Evolutionary conservation across 208 protist genomes (phyloP), one percentile per base, ranked within the genome.

Genomic region (Leishmania martiniquensis): DNA sequence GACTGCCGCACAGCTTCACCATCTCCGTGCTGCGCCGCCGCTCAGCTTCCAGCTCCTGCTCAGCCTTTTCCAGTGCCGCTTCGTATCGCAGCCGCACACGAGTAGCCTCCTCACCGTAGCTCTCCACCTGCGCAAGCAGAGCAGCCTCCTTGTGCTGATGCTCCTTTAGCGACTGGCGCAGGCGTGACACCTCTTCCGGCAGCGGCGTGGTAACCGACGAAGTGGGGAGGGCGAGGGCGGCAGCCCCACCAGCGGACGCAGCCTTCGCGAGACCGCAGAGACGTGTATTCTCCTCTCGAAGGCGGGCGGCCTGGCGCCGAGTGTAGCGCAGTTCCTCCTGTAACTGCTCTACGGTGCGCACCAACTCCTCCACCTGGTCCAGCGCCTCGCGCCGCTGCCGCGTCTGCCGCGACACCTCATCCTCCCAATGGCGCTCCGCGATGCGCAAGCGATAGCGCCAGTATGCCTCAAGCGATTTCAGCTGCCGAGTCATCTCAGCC

Each of bases 1-100:
- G 88, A 65, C 79, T 78, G 73, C 87, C 78, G 70, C 91, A 93
- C 29, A 93, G 84, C 75, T 85, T 79, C 72, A 93, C 92, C 72
- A 94, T 66, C 63, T 93, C 86, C 54, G 82, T 81, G 71, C 80
- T 84, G 55, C 87, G 78, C 25, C 72, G 69, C 20, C 88, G 83
- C 83, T 95, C 91, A 49, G 55, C 67, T 17, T 77, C 88, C 22
- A 93, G 60, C 73, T 90, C 85, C 22, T 81, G 81, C 79, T 77
- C 80, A 10, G 84, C 72, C 49, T 72, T 39, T 54, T 81, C 75
- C 12, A 91, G 44, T 44, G 85, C 71, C 37, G 62, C 62, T 67
- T 90, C 87, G 17, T 77, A 75, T 17, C 68, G 76, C 60, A 80
- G 44, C 69, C 87, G 78, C 42, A 84, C 69, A 25, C 60, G 81